These are phyloP conservation scores for Petunia axillaris DNA, from an alignment of 257 asterid species.

Conservation along the genomic window DNA sequence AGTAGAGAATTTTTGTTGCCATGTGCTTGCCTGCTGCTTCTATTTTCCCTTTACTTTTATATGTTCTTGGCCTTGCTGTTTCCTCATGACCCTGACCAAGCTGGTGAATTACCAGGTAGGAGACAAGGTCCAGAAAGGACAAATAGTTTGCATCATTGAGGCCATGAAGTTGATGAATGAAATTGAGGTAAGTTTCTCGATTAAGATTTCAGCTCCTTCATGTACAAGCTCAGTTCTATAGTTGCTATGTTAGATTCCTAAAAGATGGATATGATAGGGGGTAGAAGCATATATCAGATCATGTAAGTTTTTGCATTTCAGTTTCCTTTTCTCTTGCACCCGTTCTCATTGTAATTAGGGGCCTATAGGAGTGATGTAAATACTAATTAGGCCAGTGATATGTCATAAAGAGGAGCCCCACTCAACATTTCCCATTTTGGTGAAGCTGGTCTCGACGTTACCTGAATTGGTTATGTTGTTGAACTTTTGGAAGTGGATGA, in stretches of 20 bases:
- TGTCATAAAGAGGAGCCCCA: neutral
- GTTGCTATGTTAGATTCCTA: constrained; percentile 19
- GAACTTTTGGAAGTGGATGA: neutral
- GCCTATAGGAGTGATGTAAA: neutral
- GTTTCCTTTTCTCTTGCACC: constrained; percentile 12
- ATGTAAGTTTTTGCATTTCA: neutral
- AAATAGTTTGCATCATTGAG: constrained; percentile 66
- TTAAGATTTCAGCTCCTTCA: constrained; percentile 17
- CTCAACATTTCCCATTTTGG: constrained; percentile 2
- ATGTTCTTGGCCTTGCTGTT: constrained; percentile 26
- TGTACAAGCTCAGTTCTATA: constrained; percentile 9
- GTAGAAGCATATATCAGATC: constrained; percentile 1
- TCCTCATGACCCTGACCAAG: constrained; percentile 20
- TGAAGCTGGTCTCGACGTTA: neutral
- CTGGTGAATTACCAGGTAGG: constrained; percentile 48
- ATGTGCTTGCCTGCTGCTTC: constrained; percentile 1
- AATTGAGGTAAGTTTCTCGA: constrained; percentile 56
- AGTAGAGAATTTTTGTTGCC: neutral
- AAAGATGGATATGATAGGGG: neutral
- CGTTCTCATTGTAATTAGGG: neutral
- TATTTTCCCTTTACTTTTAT: neutral
- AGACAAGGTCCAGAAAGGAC: constrained; percentile 74
- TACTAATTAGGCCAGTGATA: neutral
- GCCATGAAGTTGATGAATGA: constrained; percentile 86
- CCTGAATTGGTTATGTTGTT: neutral